A percentile compares a stretch with the other conserved stretches of the same genome.
Evolutionary conservation across 495 filamentous ascomycete species (phyloP).

Genomic region (Trichoderma reesei): DNA sequence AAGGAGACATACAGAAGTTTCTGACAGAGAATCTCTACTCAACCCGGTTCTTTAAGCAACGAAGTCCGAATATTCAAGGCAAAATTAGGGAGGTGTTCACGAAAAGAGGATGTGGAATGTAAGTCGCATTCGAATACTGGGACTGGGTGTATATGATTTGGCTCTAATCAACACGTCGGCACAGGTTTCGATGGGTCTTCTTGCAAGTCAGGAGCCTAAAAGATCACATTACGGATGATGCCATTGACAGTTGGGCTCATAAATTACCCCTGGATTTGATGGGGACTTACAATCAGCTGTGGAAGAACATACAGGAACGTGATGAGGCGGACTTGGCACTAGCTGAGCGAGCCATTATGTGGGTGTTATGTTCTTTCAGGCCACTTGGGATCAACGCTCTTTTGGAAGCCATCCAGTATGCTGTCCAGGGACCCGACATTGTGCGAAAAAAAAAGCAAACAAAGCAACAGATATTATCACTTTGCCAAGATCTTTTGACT

Average conservation of each 20-base stretch:
- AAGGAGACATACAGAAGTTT: constrained; percentile 17
- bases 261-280: constrained; percentile 24
- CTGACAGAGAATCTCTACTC: background rate
- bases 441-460: background rate
- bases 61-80: constrained; percentile 8
- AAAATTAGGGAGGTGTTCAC: constrained; percentile 15
- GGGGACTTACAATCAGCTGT: constrained; percentile 27
- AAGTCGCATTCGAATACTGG: background rate
- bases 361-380: background rate
- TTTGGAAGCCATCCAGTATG: background rate
- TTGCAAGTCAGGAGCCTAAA: constrained; percentile 27
- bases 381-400: background rate
- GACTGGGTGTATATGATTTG: too few relatives aligned
- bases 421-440: background rate
- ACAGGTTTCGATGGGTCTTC: constrained; percentile 24
- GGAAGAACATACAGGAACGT: constrained; percentile 14
- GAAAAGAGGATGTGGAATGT: constrained; percentile 14
- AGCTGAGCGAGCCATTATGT: background rate
- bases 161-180: background rate
- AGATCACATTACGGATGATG: constrained; percentile 11
- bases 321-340: background rate
- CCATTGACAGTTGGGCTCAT: constrained; percentile 19
- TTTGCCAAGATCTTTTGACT: background rate
- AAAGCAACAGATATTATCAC: background rate
- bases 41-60: constrained; percentile 14